Evolutionary conservation across 1,139 yeast genomes (phyloP), one percentile per base, ranked within the genome.

Genomic region (Zygotorulaspora mrakii): DNA sequence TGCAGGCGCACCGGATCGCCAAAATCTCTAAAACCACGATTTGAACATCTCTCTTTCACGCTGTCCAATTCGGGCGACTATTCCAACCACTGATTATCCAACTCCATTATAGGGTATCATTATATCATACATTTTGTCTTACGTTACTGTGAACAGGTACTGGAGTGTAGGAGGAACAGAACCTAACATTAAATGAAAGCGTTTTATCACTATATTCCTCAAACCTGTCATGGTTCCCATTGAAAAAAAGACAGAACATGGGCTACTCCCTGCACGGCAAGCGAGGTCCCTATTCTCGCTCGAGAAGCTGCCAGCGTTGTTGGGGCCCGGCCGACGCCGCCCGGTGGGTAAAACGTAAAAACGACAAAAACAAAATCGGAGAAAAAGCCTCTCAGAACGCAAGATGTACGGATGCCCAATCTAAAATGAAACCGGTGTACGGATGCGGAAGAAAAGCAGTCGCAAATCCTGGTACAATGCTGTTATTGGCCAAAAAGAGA

Each of bases 111-210:
- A 28, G 4, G 13, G 31, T 5, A 16, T 8, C 31, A 10, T 16
- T 35, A 11, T 20, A 30, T 49, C 56, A 77, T 72, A 40, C 43
- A 40, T 40, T 35, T 40, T 28, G 31, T 35, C 33, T 36, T 40
- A 34, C 35, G 28, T 40, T 40, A 11, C 37, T 34, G 37, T 34
- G 2, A 14, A 16, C 6, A 9, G 12, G 31, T 17, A 28, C 20
- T 9, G 12, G 16, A 9, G 16, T 16, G 8, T 16, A 28, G n/a
- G 9, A 14, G 11, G n/a, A n/a, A 6, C 27, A 8, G 14, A 18
- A 22, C 17, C 8, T 31, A 6, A 12, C 16, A 11, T 20, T 6
- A 31, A 20, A n/a, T 20, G 6, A n/a, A 11, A 22, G 6, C n/a
- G n/a, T 12, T 12, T 8, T 12, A 12, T 8, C 4, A 17, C 17